Evolutionary conservation across 2,329 filamentous ascomycete species (phyloP), one percentile per base, ranked within the genome.

Genomic region (Periglandula ipomoeae): DNA sequence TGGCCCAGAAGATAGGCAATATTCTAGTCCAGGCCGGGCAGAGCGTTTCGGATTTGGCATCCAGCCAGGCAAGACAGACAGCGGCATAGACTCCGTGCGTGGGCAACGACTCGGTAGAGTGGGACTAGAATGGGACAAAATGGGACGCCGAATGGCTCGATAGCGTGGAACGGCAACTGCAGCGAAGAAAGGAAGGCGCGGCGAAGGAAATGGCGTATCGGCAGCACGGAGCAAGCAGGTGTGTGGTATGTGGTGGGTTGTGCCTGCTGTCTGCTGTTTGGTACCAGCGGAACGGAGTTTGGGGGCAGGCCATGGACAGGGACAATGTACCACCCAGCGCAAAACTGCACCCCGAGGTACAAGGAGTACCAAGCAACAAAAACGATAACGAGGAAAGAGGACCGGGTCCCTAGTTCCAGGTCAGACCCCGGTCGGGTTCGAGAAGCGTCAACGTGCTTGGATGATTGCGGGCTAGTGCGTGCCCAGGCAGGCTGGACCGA

Each of bases 161-260:
- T 30, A 40, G 6, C 23, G 37, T 41, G 15, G 24, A 41, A n/a
- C 26, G 26, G 37, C 24, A 32, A 20, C 32, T 34, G 45, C 45
- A 47, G 45, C 45, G 45, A 47, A 47, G 45, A 41, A 41, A 47
- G 45, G 45, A 47, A 47, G 45, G 45, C 20, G 45, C 45, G 20
- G 10, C 45, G 45, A 47, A 47, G 24, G 20, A 41, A 34, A 41
- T 30, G 20, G 10, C 32, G 34, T 15, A n/a, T 26, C 44, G 17
- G 44, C 15, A 20, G 30, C 20, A 30, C 32, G 41, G n/a, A n/a
- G n/a, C n/a, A n/a, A 32, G 30, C 30, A 32, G 11, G 30, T 15
- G 15, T 4, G 30, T 10, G 15, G 30, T 32, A 32, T n/a, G n/a
- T n/a, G n/a, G n/a, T n/a, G n/a, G n/a, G n/a, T n/a, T n/a, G n/a